A percentile compares a stretch with the other conserved stretches of the same genome.
phyloP scores from a whole-genome alignment of 192 early-diverging fungal genomes.

The Gonapodya prolifera region DNA sequence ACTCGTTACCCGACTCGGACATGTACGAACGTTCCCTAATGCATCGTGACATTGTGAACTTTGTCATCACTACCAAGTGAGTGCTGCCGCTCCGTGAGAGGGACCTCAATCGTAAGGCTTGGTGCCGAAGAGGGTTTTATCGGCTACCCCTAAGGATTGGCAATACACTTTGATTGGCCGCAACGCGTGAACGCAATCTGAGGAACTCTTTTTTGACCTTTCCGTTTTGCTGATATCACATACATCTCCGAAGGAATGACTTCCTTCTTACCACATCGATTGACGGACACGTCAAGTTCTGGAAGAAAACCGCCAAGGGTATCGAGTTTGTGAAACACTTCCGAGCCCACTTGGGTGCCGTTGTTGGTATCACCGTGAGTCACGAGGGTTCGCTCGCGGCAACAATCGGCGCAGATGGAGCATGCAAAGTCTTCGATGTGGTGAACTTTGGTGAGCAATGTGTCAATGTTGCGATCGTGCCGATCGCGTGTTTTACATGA shows the following conservation, averaged over 20 bases:
- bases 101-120: no score
- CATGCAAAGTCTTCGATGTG: slow-evolving; percentile 89
- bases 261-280: slow-evolving; percentile 89
- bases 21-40: slow-evolving; percentile 93
- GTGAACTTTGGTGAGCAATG: slow-evolving; percentile 70
- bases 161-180: not conserved
- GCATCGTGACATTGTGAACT: slow-evolving; percentile 84
- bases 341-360: slow-evolving; percentile 68
- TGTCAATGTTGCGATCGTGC: not conserved
- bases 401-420: slow-evolving; percentile 68
- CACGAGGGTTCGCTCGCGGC: slow-evolving; percentile 70
- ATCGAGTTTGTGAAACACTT: slow-evolving; percentile 99
- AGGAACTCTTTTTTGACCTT: slow-evolving; percentile 5
- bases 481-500: not conserved
- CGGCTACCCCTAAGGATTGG: not conserved
- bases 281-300: slow-evolving; percentile 97
- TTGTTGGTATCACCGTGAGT: slow-evolving; percentile 23
- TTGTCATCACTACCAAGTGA: slow-evolving; percentile 58
- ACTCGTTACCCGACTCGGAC: slow-evolving; percentile 68
- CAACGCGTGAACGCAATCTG: no score
- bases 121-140: no score
- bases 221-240: slow-evolving; percentile 5
- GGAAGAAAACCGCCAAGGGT: slow-evolving; percentile 86
- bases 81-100: not conserved
- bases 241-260: slow-evolving; percentile 47